Base-by-base conservation (phyloP, 2,329 filamentous ascomycete genomes). In the Chaetomium sp. region DNA sequence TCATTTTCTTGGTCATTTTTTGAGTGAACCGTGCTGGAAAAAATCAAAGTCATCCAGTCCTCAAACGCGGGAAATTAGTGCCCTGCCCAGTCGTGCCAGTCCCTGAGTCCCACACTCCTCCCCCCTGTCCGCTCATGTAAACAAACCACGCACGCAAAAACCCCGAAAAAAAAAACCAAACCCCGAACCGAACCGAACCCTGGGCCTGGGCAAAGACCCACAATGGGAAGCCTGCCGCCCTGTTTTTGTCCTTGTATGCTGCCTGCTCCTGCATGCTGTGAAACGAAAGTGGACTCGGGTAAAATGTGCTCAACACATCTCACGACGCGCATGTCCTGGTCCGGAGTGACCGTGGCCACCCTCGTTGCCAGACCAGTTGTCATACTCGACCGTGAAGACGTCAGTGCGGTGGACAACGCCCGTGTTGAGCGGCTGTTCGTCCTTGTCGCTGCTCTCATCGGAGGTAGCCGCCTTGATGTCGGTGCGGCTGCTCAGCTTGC, bases 241-340 rank as follows among this genome's bases (percentile, higher is more conserved):
- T 19, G 38, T 42, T 42, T 42, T 42, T 42, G 38, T 19, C 38
- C 38, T n/a, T 19, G 35, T 38, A 42, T 42, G 38, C n/a, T 42
- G 38, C 38, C 38, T 42, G 38, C 38, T 42, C 38, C 16, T 42
- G 38, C 38, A 42, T 42, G 38, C 38, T 42, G 38, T 42, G 38
- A 42, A 42, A 42, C 33, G 16, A 42, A 42, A 42, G 38, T 42
- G 38, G 38, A 42, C 38, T 42, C 38, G 38, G 38, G 38, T 42
- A 42, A 42, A 42, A 42, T 42, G 38, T 16, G 38, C 31, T 33
- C 19, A 55, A n/a, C 29, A 55, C 53, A 55, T 55, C 29, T 55
- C 53, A n/a, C 53, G 53, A 42, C 70, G 65, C 33, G 25, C 25
- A 68, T 68, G 7, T 63, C 23, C 49, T 8, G 23, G 21, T 25